Base-by-base conservation (phyloP, 495 filamentous ascomycete genomes). In the Hypomontagnella monticulosa region DNA sequence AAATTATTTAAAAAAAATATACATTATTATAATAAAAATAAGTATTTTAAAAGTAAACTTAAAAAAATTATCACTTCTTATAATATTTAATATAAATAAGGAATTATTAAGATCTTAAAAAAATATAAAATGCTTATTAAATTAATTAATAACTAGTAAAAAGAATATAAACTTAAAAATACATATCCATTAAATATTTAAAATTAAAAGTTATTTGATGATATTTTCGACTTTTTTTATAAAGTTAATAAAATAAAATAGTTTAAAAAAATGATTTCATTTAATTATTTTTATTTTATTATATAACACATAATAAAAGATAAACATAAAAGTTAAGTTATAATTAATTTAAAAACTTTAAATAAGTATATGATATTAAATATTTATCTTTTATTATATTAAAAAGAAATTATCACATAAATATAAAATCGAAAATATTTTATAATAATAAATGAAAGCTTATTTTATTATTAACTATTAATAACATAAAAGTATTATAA, bases 391-490 rank as follows among this genome's bases (percentile, higher is more conserved):
- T 19, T 54, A 12, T 36, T 18, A 14, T 1, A 9, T 5, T 18
- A 40, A 42, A 18, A 54, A 42, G 50, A 41, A 3, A 42, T 54
- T 1, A 15, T 54, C 0, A 3, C 14, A 8, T 30, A 32, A 41
- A 41, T 54, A 10, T 10, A 32, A 14, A 36, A 36, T 2, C 14
- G 30, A 0, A 27, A 30, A 54, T 27, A n/a, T 4, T 14, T 54
- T 3, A 27, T 15, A 7, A 18, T 54, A 18, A 19, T 54, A 3
- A 36, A 54, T 32, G 34, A 14, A 2, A 3, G 37, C 23, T 12
- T 2, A 3, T 55, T 55, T 14, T 55, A 43, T 18, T 23, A 59
- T n/a, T 44, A 59, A 14, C n/a, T 59, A 12, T 44, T 42, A 1
- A 11, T 57, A 1, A n/a, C 15, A 14, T 2, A 1, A 37, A 1